Base-by-base conservation (phyloP, 345 rosid genomes). In the Citrus inodora region DNA sequence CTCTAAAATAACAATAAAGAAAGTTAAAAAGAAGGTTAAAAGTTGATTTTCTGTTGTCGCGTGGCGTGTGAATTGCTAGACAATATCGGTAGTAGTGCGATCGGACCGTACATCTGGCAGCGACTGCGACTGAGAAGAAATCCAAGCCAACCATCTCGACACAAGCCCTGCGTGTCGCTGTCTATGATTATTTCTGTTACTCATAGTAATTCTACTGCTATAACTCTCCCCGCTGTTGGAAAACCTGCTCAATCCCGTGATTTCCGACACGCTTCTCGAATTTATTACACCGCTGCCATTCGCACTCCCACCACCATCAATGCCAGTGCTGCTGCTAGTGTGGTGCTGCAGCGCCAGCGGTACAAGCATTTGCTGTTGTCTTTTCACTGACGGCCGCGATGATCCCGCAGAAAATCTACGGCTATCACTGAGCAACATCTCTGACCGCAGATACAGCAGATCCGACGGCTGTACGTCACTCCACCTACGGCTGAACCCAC, bases 401-500 rank as follows among this genome's bases (percentile, higher is more conserved):
- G 71, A 30, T 30, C 64, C 74, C 27, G n/a, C 25, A 27, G 72
- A 67, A 7, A 86, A 46, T 74, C 90, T 75, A 76, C 80, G 85
- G 86, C 87, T 81, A 51, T 86, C 89, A 24, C 89, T 84, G 0
- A 92, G 78, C 27, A 95, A 90, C 98, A 90, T 88, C 77, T 91
- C 95, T 60, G 98, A 90, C 75, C 90, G 81, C 21, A 93, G 85
- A 75, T 88, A 92, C 3, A 93, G 75, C 7, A 90, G 87, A 89
- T 93, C 98, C 14, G 93, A 88, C 78, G 94, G 89, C 51, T 88
- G 90, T 33, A 89, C 91, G 66, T 93, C 98, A 74, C 98, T 95
- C 98, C 98, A 92, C 61, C 98, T 84, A 55, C 82, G 84, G 48
- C 73, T 76, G 75, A 40, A 17, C 74, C 72, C 75, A 48, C 56